phyloP scores from a whole-genome alignment of 352 stramenopile genomes.

The Phytophthora fragariaefolia region DNA sequence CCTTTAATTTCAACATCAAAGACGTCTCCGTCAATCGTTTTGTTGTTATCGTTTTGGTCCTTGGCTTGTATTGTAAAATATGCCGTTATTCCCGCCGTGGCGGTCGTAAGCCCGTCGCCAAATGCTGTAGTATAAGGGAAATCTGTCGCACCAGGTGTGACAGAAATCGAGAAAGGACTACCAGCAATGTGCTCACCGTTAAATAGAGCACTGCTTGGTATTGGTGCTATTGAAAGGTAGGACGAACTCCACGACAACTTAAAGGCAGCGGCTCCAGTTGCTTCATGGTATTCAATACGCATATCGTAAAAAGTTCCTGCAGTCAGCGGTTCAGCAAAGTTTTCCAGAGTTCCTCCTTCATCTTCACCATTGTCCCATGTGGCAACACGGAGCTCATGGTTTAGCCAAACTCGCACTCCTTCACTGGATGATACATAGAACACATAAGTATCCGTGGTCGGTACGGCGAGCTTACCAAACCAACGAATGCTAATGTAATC shows the following conservation, averaged over 20 bases:
- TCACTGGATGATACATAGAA: constrained; percentile 94
- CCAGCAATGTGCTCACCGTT: constrained; percentile 93
- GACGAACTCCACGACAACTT: constrained; percentile 93
- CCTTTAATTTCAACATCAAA: constrained; percentile 77
- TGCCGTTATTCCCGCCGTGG: constrained; percentile 85
- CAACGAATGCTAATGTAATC: constrained; percentile 96
- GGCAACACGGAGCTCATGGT: constrained; percentile 94
- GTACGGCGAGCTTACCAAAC: constrained; percentile 92
- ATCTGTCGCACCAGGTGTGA: constrained; percentile 94
- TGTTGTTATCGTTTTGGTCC: constrained; percentile 94
- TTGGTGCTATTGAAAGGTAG: constrained; percentile 82
- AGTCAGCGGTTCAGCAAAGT: constrained; percentile 74
- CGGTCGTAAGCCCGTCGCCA: constrained; percentile 73
- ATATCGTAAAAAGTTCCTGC: constrained; percentile 92
- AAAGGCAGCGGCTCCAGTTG: constrained; percentile 89
- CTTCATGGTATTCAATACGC: constrained; percentile 95
- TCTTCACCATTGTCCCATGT: constrained; percentile 79
- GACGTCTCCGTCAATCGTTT: constrained; percentile 75
- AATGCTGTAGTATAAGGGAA: constrained; percentile 95
- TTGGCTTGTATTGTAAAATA: constrained; percentile 95
- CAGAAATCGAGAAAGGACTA: constrained; percentile 90
- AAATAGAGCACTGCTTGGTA: constrained; percentile 87
- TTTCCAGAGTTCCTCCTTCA: constrained; percentile 53
- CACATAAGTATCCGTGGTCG: constrained; percentile 89
- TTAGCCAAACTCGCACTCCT: constrained; percentile 92